phyloP scores from a whole-genome alignment of 1,284 basidiomycete genomes.

The Schizopora paradoxa region DNA sequence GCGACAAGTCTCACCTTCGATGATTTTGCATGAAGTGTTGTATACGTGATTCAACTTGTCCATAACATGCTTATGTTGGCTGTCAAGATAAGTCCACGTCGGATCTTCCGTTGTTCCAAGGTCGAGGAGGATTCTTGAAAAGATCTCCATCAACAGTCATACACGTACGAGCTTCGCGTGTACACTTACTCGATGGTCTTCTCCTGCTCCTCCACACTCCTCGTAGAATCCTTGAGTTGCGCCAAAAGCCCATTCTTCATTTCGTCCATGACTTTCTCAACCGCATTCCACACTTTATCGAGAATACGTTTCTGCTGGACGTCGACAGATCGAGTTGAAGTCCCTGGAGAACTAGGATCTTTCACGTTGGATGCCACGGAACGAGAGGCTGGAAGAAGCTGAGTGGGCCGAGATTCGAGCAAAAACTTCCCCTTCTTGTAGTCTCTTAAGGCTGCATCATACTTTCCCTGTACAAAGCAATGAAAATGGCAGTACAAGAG shows the following conservation, averaged over 20 bases:
- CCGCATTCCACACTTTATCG: constrained; percentile 94
- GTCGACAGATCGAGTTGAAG: constrained; percentile 41
- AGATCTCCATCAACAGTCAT: background rate
- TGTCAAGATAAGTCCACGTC: constrained; percentile 92
- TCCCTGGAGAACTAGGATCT: constrained; percentile 3
- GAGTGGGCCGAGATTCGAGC: constrained; percentile 81
- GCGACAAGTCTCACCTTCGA: constrained; percentile 49
- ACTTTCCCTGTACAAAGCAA: constrained; percentile 62
- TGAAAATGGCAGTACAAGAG: constrained; percentile 4
- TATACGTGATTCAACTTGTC: constrained; percentile 72
- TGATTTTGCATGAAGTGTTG: constrained; percentile 44
- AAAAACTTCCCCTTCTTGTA: constrained; percentile 97
- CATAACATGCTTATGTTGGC: constrained; percentile 84
- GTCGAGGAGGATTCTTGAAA: constrained; percentile 73
- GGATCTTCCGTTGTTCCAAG: constrained; percentile 81
- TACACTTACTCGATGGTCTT: constrained; percentile 87
- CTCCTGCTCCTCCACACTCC: constrained; percentile 91
- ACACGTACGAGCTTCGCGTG: background rate
- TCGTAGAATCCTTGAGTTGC: constrained; percentile 72
- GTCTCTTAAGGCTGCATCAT: constrained; percentile 89
- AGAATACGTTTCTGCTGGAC: constrained; percentile 89
- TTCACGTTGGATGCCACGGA: constrained; percentile 5
- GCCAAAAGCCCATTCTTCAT: constrained; percentile 78
- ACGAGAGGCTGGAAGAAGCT: constrained; percentile 59
- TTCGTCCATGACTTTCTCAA: constrained; percentile 92